Percentiles rank a stretch among this genome's conserved stretches.
Evolutionary conservation across 352 stramenopile species (phyloP).

Genomic region (Phytophthora sp.): DNA sequence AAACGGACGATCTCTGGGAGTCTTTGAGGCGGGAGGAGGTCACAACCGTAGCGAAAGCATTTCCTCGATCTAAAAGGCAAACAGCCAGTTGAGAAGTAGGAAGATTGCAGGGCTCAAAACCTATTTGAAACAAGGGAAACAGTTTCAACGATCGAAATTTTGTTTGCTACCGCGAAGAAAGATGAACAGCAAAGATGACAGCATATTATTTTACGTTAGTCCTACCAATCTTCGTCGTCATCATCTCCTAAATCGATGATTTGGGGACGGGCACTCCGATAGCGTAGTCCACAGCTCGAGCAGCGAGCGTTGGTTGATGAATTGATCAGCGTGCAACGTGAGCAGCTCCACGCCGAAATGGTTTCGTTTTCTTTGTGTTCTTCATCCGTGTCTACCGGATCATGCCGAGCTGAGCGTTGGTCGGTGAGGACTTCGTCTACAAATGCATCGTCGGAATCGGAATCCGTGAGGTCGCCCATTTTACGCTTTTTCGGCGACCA

Average conservation of each 20-base stretch:
- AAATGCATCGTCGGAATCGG: conserved; percentile 39
- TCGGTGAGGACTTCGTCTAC: conserved; percentile 25
- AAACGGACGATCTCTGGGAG: conserved; percentile 48
- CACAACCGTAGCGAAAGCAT: conserved; percentile 32
- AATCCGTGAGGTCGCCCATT: conserved; percentile 21
- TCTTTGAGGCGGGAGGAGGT: conserved; percentile 34
- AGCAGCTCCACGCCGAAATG: conserved; percentile 63
- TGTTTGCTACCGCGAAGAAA: not conserved
- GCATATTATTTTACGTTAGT: conserved; percentile 17
- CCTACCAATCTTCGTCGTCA: conserved; percentile 43
- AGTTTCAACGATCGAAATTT: no score
- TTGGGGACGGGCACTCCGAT: conserved; percentile 62
- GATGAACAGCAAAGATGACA: not conserved
- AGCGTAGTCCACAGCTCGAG: conserved; percentile 71
- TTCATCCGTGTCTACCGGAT: conserved; percentile 36
- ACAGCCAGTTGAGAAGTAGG: not conserved
- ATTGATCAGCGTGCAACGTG: conserved; percentile 82
- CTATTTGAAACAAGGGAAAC: no score
- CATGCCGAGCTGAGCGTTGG: conserved; percentile 1
- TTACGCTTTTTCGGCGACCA: conserved; percentile 25
- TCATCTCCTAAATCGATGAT: conserved; percentile 62
- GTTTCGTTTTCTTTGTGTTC: conserved; percentile 48
- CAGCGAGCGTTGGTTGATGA: conserved; percentile 59
- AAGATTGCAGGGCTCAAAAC: not conserved
- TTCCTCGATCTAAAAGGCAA: conserved; percentile 17